Conservation (phyloP, 2,329 filamentous ascomycete species). For the Aphanocladium album region DNA sequence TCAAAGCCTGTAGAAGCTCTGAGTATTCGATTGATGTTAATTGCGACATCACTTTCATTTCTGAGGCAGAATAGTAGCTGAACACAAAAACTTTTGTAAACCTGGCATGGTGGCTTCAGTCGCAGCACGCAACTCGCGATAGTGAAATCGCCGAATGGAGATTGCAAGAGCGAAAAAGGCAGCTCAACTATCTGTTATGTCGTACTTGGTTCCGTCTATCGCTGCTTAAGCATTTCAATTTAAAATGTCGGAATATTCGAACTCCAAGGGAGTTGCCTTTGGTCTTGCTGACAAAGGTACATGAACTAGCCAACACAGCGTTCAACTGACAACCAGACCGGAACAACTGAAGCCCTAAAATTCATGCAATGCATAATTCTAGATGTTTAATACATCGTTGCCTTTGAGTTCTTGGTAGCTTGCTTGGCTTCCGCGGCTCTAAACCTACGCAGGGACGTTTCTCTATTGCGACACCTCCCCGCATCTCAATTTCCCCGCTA, state of each 20-base stretch:
- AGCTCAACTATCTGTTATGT: background rate
- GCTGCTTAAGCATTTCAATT: background rate
- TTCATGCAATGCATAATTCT: background rate
- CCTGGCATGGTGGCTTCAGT: background rate
- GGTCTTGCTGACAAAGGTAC: background rate
- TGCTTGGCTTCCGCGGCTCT: background rate
- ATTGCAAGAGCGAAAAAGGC: background rate
- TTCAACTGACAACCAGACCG: background rate
- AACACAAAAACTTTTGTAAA: background rate
- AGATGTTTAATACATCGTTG: background rate
- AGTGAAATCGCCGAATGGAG: background rate
- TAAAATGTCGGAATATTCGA: background rate
- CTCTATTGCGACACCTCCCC: background rate
- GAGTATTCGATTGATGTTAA: background rate
- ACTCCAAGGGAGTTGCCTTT: background rate
- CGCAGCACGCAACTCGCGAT: background rate
- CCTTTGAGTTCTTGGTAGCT: background rate
- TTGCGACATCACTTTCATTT: background rate
- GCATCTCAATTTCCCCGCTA: background rate
- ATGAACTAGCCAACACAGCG: background rate
- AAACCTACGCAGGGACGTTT: constrained; percentile 8
- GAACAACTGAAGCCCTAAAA: background rate
- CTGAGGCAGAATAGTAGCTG: background rate
- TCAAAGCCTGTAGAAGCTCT: background rate
- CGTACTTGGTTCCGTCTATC: background rate